phyloP scores from a whole-genome alignment of 2,329 filamentous ascomycete species.

The Fusarium sp. region DNA sequence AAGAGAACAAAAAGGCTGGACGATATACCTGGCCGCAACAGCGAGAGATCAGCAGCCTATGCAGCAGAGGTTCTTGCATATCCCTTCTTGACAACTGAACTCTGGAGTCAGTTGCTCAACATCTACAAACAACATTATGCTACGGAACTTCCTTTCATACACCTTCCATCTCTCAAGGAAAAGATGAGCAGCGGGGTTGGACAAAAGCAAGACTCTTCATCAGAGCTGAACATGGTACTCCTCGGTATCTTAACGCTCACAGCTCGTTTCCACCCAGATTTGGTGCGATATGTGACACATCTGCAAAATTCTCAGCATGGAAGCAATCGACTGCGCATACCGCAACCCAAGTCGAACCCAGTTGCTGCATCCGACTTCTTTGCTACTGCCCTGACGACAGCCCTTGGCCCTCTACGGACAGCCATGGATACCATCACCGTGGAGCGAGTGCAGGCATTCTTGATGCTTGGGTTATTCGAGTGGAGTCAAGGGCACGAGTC shows the following conservation, averaged over 20 bases:
- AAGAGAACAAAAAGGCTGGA: conserved; percentile 5
- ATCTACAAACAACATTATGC: conserved; percentile 78
- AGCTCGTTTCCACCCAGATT: conserved; percentile 10
- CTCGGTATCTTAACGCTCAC: conserved; percentile 21
- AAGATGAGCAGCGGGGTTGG: not conserved
- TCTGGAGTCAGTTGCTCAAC: conserved; percentile 77
- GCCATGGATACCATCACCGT: conserved; percentile 2
- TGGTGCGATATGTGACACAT: conserved; percentile 15
- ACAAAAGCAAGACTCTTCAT: not conserved
- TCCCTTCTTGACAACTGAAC: conserved; percentile 68
- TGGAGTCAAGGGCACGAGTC: conserved; percentile 8
- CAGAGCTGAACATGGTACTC: conserved; percentile 15
- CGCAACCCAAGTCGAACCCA: not conserved
- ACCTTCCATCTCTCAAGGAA: conserved; percentile 54
- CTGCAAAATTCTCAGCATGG: not conserved
- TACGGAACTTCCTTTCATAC: conserved; percentile 77
- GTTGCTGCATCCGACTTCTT: conserved; percentile 7
- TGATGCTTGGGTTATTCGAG: conserved; percentile 17
- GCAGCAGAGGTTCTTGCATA: conserved; percentile 71
- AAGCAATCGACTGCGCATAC: not conserved
- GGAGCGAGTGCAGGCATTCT: conserved; percentile 8
- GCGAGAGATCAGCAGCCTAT: conserved; percentile 40
- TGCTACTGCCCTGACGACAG: conserved; percentile 4
- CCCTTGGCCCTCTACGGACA: conserved; percentile 1
- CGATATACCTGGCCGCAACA: not conserved